Conservation (phyloP, 2,329 filamentous ascomycete genomes). For the Sarocladium oryzae region DNA sequence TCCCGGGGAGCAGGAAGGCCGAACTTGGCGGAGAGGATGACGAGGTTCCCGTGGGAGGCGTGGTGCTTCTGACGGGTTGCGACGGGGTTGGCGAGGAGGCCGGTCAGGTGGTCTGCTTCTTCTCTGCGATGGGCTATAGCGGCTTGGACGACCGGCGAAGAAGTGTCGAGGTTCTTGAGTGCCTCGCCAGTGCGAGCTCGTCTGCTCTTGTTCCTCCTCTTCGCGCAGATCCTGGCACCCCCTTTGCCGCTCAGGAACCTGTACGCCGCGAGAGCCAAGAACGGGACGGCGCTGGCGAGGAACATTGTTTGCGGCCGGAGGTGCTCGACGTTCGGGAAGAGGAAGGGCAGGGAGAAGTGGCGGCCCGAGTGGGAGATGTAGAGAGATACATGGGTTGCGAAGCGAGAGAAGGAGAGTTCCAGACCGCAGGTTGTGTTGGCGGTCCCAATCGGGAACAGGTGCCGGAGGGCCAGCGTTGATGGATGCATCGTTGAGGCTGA, state of each 20-base stretch:
- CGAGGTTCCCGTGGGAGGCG: slow-evolving; percentile 30
- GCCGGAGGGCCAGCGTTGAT: slow-evolving; percentile 36
- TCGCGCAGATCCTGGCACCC: no score
- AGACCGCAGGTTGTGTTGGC: slow-evolving; percentile 38
- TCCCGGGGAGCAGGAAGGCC: slow-evolving; percentile 28
- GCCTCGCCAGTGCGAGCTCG: slow-evolving; percentile 14
- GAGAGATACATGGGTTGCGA: slow-evolving; percentile 36
- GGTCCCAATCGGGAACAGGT: no score
- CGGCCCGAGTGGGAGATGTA: slow-evolving; percentile 42
- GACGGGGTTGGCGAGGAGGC: slow-evolving; percentile 34
- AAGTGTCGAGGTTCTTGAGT: slow-evolving; percentile 13
- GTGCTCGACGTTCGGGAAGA: slow-evolving; percentile 27
- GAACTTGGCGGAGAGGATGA: slow-evolving; percentile 43
- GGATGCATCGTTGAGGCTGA: slow-evolving; percentile 28
- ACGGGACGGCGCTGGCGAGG: slow-evolving; percentile 32
- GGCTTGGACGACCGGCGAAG: slow-evolving; percentile 15
- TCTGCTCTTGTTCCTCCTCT: neutral
- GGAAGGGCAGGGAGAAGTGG: slow-evolving; percentile 36
- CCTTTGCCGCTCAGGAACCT: slow-evolving; percentile 23
- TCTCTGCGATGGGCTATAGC: slow-evolving; percentile 28
- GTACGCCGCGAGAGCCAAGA: slow-evolving; percentile 31
- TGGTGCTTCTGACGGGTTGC: slow-evolving; percentile 31
- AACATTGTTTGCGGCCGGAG: slow-evolving; percentile 26
- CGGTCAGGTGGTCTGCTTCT: slow-evolving; percentile 38
- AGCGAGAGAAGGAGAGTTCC: slow-evolving; percentile 35